These are phyloP conservation scores for Penicillium longicatenatum DNA, from an alignment of 495 filamentous ascomycete species.

Conservation along the genomic window DNA sequence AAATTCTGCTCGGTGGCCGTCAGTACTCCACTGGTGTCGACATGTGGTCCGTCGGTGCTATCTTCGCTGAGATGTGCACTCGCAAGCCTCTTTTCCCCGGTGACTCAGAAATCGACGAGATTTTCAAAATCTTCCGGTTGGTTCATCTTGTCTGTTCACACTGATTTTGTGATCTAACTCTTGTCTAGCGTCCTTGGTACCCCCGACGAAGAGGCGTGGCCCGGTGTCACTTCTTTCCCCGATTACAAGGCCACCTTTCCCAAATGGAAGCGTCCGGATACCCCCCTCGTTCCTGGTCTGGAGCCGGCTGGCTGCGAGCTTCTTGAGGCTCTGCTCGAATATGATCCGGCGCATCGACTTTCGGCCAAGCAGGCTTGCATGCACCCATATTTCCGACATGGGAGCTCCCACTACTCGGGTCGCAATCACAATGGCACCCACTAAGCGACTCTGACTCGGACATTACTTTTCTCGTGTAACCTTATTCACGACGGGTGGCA, in stretches of 20 bases:
- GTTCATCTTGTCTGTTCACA: conserved; percentile 14
- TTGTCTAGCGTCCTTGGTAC: conserved; percentile 78
- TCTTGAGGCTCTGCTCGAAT: conserved; percentile 87
- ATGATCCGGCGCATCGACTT: conserved; percentile 90
- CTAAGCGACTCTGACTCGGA: conserved; percentile 21
- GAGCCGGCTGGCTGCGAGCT: conserved; percentile 83
- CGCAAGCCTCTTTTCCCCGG: conserved; percentile 96
- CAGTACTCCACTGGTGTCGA: conserved; percentile 99
- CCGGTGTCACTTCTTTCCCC: conserved; percentile 94
- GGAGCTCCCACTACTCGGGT: conserved; percentile 54
- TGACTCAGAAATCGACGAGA: conserved; percentile 98
- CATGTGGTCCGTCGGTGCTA: conserved; percentile 99
- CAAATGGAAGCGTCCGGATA: conserved; percentile 82
- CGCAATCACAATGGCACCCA: conserved; percentile 46
- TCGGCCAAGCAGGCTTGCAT: conserved; percentile 92
- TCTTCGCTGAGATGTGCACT: conserved; percentile 99
- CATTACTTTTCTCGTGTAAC: conserved; percentile 20
- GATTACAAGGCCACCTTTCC: conserved; percentile 98
- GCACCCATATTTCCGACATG: conserved; percentile 90
- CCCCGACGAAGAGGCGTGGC: conserved; percentile 85
- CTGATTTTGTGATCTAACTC: neutral
- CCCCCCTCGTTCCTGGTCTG: conserved; percentile 59
- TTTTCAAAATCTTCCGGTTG: conserved; percentile 98
- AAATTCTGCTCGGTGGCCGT: conserved; percentile 94
- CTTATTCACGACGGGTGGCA: conserved; percentile 21